These are phyloP conservation scores for Ambrosia trifida DNA, from an alignment of 129 eudicot species.

Conservation along the genomic window DNA sequence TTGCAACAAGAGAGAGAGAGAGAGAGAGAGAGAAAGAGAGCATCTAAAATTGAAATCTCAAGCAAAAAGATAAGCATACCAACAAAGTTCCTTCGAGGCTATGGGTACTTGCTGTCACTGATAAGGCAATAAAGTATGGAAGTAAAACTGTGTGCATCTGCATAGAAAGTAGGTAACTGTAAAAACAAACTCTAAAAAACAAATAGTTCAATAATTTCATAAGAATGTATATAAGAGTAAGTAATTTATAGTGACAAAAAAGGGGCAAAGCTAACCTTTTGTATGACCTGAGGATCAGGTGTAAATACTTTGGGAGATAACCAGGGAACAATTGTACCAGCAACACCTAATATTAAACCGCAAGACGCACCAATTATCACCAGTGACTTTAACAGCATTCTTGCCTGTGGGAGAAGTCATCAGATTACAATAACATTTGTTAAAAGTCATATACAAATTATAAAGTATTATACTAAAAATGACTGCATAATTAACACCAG, in stretches of 20 bases:
- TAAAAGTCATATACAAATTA: not conserved
- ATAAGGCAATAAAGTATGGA: constrained; percentile 80
- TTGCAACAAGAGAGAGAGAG: too few relatives aligned
- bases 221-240: constrained; percentile 11
- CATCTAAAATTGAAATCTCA: not conserved
- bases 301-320: constrained; percentile 74
- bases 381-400: constrained; percentile 71
- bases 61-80: constrained; percentile 53
- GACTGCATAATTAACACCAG: constrained; percentile 1
- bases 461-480: not conserved
- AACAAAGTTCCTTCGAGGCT: constrained; percentile 95
- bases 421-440: not conserved
- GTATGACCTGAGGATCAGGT: constrained; percentile 67
- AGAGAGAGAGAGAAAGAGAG: not conserved
- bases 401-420: constrained; percentile 51
- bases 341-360: constrained; percentile 70
- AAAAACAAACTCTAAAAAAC: constrained; percentile 24
- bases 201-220: not conserved
- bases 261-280: constrained; percentile 50
- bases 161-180: constrained; percentile 17
- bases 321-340: constrained; percentile 78
- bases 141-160: constrained; percentile 94
- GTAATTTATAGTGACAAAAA: not conserved
- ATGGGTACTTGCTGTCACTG: constrained; percentile 77
- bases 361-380: constrained; percentile 69